A percentile compares a stretch with the other conserved stretches of the same genome.
Evolutionary conservation across 352 stramenopile genomes (phyloP).

Genomic region (Pythium scleroteichum): DNA sequence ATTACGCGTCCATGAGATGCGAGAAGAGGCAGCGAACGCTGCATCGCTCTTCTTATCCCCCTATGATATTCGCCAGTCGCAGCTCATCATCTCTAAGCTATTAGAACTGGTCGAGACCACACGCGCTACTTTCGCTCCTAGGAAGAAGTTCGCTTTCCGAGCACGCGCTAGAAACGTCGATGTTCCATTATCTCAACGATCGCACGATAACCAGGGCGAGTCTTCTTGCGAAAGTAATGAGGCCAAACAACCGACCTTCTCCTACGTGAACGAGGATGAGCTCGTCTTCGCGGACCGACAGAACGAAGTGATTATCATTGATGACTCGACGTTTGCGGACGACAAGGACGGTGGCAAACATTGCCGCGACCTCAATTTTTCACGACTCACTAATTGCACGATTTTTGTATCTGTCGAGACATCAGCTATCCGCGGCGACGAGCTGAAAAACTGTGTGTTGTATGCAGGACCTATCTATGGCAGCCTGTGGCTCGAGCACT

Average conservation of each 20-base stretch:
- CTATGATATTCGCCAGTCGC: slow-evolving; percentile 84
- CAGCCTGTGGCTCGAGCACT: slow-evolving; percentile 85
- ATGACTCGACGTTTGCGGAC: slow-evolving; percentile 47
- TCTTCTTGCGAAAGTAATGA: slow-evolving; percentile 11
- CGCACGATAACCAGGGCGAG: slow-evolving; percentile 14
- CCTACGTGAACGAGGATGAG: slow-evolving; percentile 43
- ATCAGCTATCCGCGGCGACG: slow-evolving; percentile 70
- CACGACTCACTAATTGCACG: slow-evolving; percentile 64
- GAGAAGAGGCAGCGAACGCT: slow-evolving; percentile 56
- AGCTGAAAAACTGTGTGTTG: slow-evolving; percentile 71
- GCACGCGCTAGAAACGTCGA: slow-evolving; percentile 16
- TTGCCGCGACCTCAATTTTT: slow-evolving; percentile 76
- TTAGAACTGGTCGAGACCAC: slow-evolving; percentile 69
- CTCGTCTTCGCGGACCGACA: slow-evolving; percentile 56
- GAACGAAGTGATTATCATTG: slow-evolving; percentile 72
- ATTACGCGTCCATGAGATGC: slow-evolving; percentile 50
- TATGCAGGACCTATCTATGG: slow-evolving; percentile 78
- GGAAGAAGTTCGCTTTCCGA: slow-evolving; percentile 87
- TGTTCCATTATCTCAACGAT: background rate
- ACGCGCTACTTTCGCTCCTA: slow-evolving; percentile 61
- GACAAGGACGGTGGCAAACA: slow-evolving; percentile 28
- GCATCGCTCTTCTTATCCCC: slow-evolving; percentile 81
- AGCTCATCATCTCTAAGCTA: slow-evolving; percentile 64
- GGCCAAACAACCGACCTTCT: slow-evolving; percentile 8
- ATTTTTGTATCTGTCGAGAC: slow-evolving; percentile 70